phyloP scores from a whole-genome alignment of 306 rosid species.

The Cicer chorassanicum region DNA sequence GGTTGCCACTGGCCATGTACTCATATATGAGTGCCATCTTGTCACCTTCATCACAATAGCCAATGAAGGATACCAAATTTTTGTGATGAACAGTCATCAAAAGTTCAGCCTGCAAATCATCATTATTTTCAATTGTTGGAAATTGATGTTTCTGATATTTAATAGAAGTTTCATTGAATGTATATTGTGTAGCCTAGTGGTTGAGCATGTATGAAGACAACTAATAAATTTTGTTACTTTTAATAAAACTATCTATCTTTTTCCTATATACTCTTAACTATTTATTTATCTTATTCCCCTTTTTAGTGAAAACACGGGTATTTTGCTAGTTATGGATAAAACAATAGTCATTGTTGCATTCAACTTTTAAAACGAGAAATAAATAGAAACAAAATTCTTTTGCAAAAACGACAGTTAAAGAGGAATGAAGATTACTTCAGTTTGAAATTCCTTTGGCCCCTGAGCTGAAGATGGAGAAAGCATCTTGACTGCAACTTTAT shows the following conservation, averaged over 20 bases:
- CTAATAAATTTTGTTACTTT: too few relatives aligned
- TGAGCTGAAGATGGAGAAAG: conserved; percentile 73
- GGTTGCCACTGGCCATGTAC: conserved; percentile 67
- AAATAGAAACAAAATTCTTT: too few relatives aligned
- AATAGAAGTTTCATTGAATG: conserved; percentile 30
- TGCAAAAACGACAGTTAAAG: too few relatives aligned
- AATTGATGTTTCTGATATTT: conserved; percentile 34
- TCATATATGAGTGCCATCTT: conserved; percentile 69
- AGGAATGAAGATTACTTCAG: conserved; percentile 55
- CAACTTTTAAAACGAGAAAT: too few relatives aligned
- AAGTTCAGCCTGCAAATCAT: conserved; percentile 64
- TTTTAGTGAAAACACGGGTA: too few relatives aligned
- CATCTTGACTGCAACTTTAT: conserved; percentile 67
- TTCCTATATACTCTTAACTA: too few relatives aligned
- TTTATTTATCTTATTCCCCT: too few relatives aligned
- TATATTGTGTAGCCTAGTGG: conserved; percentile 3
- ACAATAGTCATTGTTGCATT: too few relatives aligned
- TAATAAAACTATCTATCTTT: too few relatives aligned
- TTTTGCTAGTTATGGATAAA: too few relatives aligned
- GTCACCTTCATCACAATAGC: conserved; percentile 60
- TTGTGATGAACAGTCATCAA: conserved; percentile 67
- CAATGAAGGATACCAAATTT: conserved; percentile 65
- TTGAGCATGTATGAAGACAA: neutral
- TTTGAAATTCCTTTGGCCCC: conserved; percentile 72
- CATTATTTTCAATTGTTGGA: conserved; percentile 1